Evolutionary conservation across 2,329 filamentous ascomycete genomes (phyloP), one percentile per base, ranked within the genome.

Genomic region (Penicillium frequentans): DNA sequence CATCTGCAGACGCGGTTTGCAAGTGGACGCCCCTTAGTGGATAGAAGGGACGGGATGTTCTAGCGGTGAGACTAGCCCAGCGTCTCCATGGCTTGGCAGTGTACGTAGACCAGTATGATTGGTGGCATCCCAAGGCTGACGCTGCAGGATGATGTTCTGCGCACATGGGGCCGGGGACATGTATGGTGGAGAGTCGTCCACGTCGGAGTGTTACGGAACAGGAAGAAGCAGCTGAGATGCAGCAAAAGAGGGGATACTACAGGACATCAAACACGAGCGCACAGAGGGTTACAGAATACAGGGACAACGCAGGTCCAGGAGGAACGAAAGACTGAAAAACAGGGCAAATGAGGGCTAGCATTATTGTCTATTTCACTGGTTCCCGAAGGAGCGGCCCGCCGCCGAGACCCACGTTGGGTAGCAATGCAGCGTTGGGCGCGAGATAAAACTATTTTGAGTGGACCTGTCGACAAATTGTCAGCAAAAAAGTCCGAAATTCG

Each of bases 351-450:
- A 53, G 14, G 50, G 27, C 42, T 45, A 35, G 13, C 10, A 49
- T 53, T 44, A 31, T 48, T 45, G 42, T 46, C 52, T 54, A 54
- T 43, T n/a, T 49, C 16, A 55, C 43, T 56, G 56, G 58, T 56
- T 39, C 48, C 52, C 55, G 39, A 51, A 11, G 27, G 48, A n/a
- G 48, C 64, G 64, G 64, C 46, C 57, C 64, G 64, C 60, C 44
- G 62, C 64, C 35, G 64, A 58, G 56, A 59, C 62, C 63, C 65
- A 68, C 58, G 65, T 19, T 73, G 70, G 71, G 71, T 65, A 73
- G 67, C 70, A 70, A 69, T 70, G 68, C 68, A 64, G 60, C 29
- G 37, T 50, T 49, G 45, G 35, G 51, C 42, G 29, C 55, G 7
- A 16, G 27, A 47, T 29, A 29, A 47, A 27, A 45, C 31, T 39